Conservation (phyloP, 2,329 filamentous ascomycete species). For the Orbilia ellipsospora region DNA sequence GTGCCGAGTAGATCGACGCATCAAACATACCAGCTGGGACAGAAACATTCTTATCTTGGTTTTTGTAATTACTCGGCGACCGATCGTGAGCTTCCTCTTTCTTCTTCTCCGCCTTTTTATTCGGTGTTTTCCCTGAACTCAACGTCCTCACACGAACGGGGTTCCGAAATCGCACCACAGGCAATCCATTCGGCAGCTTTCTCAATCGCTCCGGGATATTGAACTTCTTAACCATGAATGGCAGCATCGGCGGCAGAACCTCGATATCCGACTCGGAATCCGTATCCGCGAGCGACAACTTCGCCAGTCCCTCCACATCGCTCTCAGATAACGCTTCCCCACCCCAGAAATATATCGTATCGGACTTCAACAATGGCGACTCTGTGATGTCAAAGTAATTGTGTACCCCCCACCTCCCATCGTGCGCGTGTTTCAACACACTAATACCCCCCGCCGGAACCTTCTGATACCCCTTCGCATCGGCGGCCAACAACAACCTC, state of each 20-base stretch:
- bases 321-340: neutral
- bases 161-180: constrained; percentile 2
- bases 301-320: neutral
- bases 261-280: neutral
- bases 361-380: constrained; percentile 24
- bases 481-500: constrained; percentile 3
- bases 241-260: neutral
- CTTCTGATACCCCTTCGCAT: constrained; percentile 3
- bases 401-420: constrained; percentile 18
- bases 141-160: constrained; percentile 8
- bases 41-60: neutral
- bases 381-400: constrained; percentile 33
- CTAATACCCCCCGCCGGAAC: neutral
- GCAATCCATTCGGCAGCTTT: constrained; percentile 7
- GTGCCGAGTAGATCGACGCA: neutral
- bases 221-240: neutral
- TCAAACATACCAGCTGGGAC: neutral
- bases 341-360: constrained; percentile 33
- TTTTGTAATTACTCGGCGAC: neutral
- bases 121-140: neutral
- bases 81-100: neutral
- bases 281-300: neutral
- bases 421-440: constrained; percentile 26
- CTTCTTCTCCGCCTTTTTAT: neutral
- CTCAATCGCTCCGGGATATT: constrained; percentile 2